Evolutionary conservation across 2,329 filamentous ascomycete genomes (phyloP), one percentile per base, ranked within the genome.

Genomic region (Calonectria hawksworthii): DNA sequence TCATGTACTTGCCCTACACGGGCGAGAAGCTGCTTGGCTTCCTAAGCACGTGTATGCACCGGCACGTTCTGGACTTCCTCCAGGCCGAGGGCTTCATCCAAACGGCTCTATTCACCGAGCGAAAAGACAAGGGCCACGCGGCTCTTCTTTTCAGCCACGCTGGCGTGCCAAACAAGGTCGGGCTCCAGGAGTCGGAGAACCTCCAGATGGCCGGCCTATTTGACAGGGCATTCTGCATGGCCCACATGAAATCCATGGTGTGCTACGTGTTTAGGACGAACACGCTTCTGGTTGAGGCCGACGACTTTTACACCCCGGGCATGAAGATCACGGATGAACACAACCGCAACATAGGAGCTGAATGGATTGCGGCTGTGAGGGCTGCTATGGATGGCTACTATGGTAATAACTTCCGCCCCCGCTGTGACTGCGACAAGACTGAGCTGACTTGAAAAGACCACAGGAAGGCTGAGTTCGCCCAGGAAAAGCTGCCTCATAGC

Each of bases 381-480:
- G 56, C 56, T 9, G 56, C 56, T 4, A 63, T 63, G 56, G 56
- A 63, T 41, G 56, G 56, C 14, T 63, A 63, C 32, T 63, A 63
- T 23, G 23, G 56, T 63, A 41, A 63, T 34, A 23, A 41, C 14
- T 2, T 26, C 4, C 34, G 16, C 14, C n/a, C n/a, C n/a, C 5
- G 6, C 9, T 4, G 36, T 4, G 10, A 23, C n/a, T 28, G 13
- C 14, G 8, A 41, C 16, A 18, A 30, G 2, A 4, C n/a, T 18
- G 36, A n/a, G 7, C 23, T 63, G 16, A 63, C 23, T 28, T 63
- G 34, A 14, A 21, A 38, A 63, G 56, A 63, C 23, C 34, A 38
- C 14, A 36, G 21, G n/a, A 63, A 23, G 14, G 34, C 56, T 7
- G 34, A 26, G 11, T 41, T 63, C 13, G 28, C 56, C 14, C 13